Percentiles rank a stretch among this genome's conserved stretches.
These are phyloP conservation scores for Coemansia sp. DNA, from an alignment of 192 early-diverging fungal species.

Conservation along the genomic window DNA sequence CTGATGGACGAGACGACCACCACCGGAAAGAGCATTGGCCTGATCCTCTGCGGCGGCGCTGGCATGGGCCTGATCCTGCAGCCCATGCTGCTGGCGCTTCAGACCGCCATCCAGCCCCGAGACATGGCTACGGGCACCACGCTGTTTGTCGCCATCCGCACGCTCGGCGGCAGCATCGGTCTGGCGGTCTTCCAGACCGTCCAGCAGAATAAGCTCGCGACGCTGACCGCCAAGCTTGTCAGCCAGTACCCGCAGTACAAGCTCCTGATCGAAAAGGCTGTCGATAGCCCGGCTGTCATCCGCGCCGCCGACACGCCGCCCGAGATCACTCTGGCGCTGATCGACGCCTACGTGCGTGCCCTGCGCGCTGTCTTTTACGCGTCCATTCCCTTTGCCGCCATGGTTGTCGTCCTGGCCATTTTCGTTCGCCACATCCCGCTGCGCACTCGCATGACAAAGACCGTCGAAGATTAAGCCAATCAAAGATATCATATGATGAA, in stretches of 20 bases:
- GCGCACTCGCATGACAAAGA: constrained; percentile 34
- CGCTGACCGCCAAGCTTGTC: constrained; percentile 12
- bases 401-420: constrained; percentile 49
- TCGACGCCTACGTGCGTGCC: constrained; percentile 55
- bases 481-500: not conserved
- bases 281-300: constrained; percentile 39
- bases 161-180: constrained; percentile 63
- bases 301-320: constrained; percentile 25
- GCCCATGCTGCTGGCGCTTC: constrained; percentile 65
- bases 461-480: constrained; percentile 4
- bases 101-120: constrained; percentile 60
- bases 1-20: constrained; percentile 54
- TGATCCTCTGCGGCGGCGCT: constrained; percentile 65
- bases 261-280: constrained; percentile 40
- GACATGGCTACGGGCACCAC: constrained; percentile 74
- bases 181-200: constrained; percentile 60
- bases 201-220: constrained; percentile 60
- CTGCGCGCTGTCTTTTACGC: constrained; percentile 55
- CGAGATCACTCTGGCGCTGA: constrained; percentile 31
- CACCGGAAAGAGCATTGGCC: constrained; percentile 61
- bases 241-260: constrained; percentile 35
- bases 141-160: constrained; percentile 63
- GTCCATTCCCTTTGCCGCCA: constrained; percentile 55
- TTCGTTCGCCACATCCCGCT: constrained; percentile 54
- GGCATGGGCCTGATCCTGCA: constrained; percentile 79